A percentile compares a stretch with the other conserved stretches of the same genome.
These are phyloP conservation scores for Chlamydomonas sp. DNA, from an alignment of 139 green algal genomes.

Conservation along the genomic window DNA sequence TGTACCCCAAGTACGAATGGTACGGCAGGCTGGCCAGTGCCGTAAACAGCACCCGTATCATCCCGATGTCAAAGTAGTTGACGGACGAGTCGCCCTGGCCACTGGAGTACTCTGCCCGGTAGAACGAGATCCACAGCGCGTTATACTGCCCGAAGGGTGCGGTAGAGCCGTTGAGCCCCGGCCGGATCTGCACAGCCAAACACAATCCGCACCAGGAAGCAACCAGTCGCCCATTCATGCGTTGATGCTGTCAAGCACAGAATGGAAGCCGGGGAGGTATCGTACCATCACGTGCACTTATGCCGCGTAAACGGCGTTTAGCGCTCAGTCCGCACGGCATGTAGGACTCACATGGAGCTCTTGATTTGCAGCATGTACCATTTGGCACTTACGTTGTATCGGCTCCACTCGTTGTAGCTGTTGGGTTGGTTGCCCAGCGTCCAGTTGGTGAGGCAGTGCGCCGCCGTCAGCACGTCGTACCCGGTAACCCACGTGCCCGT, in stretches of 20 bases:
- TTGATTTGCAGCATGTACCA: not conserved
- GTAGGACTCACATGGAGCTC: too few species aligned
- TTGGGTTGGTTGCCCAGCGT: not conserved
- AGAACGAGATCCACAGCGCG: not conserved
- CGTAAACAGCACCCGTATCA: not conserved
- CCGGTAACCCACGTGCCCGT: slow-evolving; percentile 20
- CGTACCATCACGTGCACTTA: too few species aligned
- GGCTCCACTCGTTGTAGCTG: not conserved
- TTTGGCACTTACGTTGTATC: not conserved
- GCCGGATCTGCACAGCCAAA: too few species aligned
- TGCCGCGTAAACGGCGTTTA: too few species aligned
- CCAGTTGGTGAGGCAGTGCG: slow-evolving; percentile 21
- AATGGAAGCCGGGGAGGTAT: too few species aligned
- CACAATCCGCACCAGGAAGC: too few species aligned
- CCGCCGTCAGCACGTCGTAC: slow-evolving; percentile 25
- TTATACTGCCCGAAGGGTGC: not conserved
- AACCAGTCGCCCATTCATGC: too few species aligned
- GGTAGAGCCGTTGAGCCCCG: not conserved
- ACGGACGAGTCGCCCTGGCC: not conserved
- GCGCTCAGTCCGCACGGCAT: too few species aligned
- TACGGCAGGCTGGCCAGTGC: not conserved
- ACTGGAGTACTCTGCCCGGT: not conserved
- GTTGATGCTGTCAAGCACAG: too few species aligned
- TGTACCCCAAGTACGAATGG: slow-evolving; percentile 19
- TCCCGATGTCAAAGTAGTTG: slow-evolving; percentile 30